Evolutionary conservation across 208 protist genomes (phyloP), one percentile per base, ranked within the genome.

Genomic region (Leishmania braziliensis): DNA sequence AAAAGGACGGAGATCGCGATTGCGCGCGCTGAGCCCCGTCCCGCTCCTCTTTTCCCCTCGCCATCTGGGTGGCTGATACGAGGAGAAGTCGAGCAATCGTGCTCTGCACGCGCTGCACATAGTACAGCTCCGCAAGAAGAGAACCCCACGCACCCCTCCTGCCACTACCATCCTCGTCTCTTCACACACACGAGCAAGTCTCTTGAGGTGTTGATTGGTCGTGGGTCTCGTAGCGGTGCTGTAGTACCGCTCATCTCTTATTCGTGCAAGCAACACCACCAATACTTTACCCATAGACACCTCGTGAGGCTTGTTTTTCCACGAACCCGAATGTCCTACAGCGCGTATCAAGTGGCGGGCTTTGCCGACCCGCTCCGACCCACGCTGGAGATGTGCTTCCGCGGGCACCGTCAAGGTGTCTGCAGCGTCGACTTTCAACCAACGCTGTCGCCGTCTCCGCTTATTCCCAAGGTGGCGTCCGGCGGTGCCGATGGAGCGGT

Each of bases 401-500:
- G 90, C 46, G 94, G 94, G 23, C 94, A 97, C 72, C 90, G 90
- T 58, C 84, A 90, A 68, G 82, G 82, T 23, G 88, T 97, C 8
- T 80, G 86, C 54, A 89, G 86, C 60, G 90, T 89, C 1, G 81
- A 66, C n/a, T 92, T 96, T 65, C 88, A 91, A 73, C 86, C 84
- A 12, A 68, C 79, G 0, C 39, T 26, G 8, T 65, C 78, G 9
- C 29, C 74, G 18, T 58, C 79, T 4, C 16, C 43, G n/a, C 36
- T 78, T 5, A 80, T 84, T 3, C 92, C 95, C 16, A 78, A 85
- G 36, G 74, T 93, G n/a, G 78, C 95, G 48, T 97, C 95, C 8
- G 89, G 86, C 23, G 87, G 89, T 14, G 87, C 89, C 10, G 97
- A 98, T 80, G 91, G 90, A n/a, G 83, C 82, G 20, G 85, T 98